Base-by-base conservation (phyloP, 164 flowering plant species). In the Nymphaea thermarum region DNA sequence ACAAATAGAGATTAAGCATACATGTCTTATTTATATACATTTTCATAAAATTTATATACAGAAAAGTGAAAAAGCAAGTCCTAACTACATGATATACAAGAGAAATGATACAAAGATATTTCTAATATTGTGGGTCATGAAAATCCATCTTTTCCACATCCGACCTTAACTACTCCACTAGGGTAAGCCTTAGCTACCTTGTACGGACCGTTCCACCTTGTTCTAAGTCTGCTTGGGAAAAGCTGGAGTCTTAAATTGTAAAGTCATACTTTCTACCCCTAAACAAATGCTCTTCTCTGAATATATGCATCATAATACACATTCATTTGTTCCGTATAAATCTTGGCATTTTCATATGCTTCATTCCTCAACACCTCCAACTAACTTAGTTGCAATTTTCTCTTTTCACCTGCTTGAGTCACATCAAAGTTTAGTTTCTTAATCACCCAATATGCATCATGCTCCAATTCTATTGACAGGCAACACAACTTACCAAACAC, bases 401-500 rank as follows among this genome's bases (percentile, higher is more conserved):
- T 51, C 17, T 73, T 7, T 18, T 69, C 72, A 6, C 47, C 25
- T 11, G 64, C 71, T 4, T 11, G 17, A 3, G 43, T 43, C 4
- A 65, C 4, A 17, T 53, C 65, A 43, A 67, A 15, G 44, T 43
- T 65, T 4, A 57, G 43, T 0, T 12, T 66, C 43, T 55, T 53
- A 3, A 63, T 17, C 25, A 71, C 68, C 71, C 60, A 73, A 65
- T 64, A 73, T 1, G 68, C 71, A 5, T 44, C 4, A 42, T 73
- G 75, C 45, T 73, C 75, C 6, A 73, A 16, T 25, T 68, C 75
- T 2, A 68, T 61, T 15, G 66, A 61, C 11, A 73, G 36, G 41
- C 69, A 69, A 65, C 66, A 73, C 4, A 66, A 65, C 17, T 73
- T 73, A 3, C 73, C 71, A 60, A 43, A 68, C 3, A 70, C 73